Evolutionary conservation across 495 filamentous ascomycete species (phyloP).

Genomic region (Tuber melanosporum): DNA sequence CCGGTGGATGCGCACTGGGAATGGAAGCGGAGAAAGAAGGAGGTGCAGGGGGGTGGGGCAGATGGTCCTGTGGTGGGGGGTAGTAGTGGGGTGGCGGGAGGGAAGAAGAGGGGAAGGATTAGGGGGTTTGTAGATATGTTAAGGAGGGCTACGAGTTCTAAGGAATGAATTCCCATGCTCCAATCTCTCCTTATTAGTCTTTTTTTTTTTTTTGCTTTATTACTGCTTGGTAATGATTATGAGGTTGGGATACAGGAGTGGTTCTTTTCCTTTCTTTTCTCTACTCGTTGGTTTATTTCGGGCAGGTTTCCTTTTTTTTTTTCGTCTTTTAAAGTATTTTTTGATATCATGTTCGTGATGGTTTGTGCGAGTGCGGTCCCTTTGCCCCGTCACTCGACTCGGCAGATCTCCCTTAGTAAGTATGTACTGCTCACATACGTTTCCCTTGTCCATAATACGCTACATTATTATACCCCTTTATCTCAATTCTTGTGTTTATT

Average conservation of each 20-base stretch:
- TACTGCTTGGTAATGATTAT: conserved; percentile 6
- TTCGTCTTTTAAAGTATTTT: not conserved
- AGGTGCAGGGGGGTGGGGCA: not conserved
- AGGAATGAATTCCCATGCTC: conserved; percentile 6
- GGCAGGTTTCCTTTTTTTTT: not conserved
- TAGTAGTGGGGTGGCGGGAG: conserved; percentile 3
- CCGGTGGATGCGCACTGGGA: not conserved
- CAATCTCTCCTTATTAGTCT: not conserved
- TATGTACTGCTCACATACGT: not conserved
- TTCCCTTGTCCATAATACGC: not conserved
- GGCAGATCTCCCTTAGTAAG: not conserved
- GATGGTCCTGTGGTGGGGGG: conserved; percentile 7
- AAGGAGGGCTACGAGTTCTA: conserved; percentile 8
- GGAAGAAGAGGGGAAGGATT: conserved; percentile 27
- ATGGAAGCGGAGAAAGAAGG: not conserved
- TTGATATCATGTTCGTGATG: not conserved
- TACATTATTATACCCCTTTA: not conserved
- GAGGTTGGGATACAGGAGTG: not conserved
- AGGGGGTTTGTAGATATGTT: conserved; percentile 26
- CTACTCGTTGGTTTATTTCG: not conserved
- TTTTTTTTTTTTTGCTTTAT: not conserved
- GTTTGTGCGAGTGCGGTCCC: not conserved
- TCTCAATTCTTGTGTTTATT: not conserved
- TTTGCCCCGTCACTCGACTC: not conserved
- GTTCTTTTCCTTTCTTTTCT: not conserved